Conservation (phyloP, 164 flowering plant species). For the Brasenia schreberi region DNA sequence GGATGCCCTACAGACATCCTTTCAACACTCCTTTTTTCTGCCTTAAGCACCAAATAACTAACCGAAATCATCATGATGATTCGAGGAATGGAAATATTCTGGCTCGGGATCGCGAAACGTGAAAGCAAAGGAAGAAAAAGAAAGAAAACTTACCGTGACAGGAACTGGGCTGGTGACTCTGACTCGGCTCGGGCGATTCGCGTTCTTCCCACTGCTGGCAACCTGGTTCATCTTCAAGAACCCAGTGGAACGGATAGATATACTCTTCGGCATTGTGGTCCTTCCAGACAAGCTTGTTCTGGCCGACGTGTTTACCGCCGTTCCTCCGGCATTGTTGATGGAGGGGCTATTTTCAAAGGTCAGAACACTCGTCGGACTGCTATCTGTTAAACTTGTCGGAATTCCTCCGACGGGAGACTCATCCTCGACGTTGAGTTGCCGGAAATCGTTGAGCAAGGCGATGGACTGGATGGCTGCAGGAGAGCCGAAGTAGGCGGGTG, state of each 20-base stretch:
- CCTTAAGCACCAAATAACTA: no score
- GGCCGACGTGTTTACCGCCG: background rate
- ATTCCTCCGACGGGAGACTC: background rate
- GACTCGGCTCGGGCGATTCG: background rate
- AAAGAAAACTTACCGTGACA: background rate
- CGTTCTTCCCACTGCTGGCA: background rate
- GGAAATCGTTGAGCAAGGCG: background rate
- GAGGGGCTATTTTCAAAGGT: background rate
- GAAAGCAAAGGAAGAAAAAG: no score
- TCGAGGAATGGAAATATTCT: no score
- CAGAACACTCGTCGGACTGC: conserved; percentile 2
- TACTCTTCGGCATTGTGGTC: background rate
- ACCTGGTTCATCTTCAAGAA: background rate
- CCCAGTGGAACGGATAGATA: background rate
- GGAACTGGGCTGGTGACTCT: background rate
- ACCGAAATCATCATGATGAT: no score
- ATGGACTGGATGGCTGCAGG: background rate
- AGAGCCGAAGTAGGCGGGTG: background rate
- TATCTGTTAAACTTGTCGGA: background rate
- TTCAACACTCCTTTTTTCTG: no score
- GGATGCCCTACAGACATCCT: no score
- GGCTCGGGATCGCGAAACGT: no score
- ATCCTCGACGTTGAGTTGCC: background rate
- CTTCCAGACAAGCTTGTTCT: background rate
- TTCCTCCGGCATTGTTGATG: background rate